Percentiles rank a stretch among this genome's conserved stretches.
Evolutionary conservation across 192 early-diverging fungal genomes (phyloP).

Genomic region (Chytriomyces confervae): DNA sequence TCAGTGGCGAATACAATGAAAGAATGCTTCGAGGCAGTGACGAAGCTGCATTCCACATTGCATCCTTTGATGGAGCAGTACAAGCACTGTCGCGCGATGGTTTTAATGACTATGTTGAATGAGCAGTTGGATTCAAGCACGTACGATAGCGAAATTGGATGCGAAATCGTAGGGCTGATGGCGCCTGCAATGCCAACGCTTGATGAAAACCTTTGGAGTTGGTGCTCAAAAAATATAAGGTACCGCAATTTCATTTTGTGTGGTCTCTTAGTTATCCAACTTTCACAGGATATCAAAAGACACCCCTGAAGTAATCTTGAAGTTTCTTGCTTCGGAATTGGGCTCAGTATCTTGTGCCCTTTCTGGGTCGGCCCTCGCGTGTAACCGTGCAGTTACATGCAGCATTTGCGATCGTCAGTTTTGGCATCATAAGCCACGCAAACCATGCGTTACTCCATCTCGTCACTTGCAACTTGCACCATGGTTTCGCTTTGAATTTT

Average conservation of each 20-base stretch:
- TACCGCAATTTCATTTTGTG: background rate
- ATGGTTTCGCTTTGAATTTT: slow-evolving; percentile 25
- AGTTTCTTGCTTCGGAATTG: background rate
- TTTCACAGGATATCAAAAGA: background rate
- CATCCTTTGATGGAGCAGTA: too few species aligned
- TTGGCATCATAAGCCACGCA: too few species aligned
- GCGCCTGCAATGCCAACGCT: background rate
- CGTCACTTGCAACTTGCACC: slow-evolving; percentile 9
- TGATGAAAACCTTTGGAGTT: slow-evolving; percentile 10
- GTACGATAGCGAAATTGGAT: background rate
- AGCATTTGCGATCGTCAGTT: background rate
- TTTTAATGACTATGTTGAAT: slow-evolving; percentile 14
- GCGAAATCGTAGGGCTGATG: background rate
- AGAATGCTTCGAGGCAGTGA: background rate
- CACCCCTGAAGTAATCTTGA: background rate
- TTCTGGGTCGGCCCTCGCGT: background rate
- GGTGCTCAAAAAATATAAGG: slow-evolving; percentile 6
- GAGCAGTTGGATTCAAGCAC: background rate
- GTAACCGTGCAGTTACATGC: background rate
- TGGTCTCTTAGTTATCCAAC: background rate
- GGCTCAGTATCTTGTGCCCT: slow-evolving; percentile 18
- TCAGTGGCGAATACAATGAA: background rate
- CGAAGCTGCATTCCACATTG: too few species aligned
- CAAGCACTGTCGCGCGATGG: slow-evolving; percentile 14
- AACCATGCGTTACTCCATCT: background rate